phyloP scores from a whole-genome alignment of 805 yeast genomes.

The Saccharomyces cerevisiae region DNA sequence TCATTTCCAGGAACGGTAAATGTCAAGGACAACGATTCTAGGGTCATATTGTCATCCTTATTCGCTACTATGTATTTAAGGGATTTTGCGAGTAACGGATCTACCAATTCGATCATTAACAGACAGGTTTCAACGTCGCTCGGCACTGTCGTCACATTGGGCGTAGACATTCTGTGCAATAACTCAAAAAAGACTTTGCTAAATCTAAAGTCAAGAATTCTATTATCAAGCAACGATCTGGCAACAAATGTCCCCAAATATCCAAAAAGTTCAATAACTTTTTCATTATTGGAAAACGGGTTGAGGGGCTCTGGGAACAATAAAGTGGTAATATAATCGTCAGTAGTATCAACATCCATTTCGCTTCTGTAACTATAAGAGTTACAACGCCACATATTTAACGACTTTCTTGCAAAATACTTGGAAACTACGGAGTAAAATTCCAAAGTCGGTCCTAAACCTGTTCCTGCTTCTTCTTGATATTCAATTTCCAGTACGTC shows the following conservation, averaged over 20 bases:
- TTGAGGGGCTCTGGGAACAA: conserved; percentile 67
- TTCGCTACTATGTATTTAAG: conserved; percentile 42
- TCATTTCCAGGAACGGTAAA: conserved; percentile 74
- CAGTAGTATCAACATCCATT: conserved; percentile 21
- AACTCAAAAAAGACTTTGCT: conserved; percentile 62
- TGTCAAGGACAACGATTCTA: conserved; percentile 46
- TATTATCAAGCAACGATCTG: conserved; percentile 76
- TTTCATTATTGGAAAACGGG: conserved; percentile 31
- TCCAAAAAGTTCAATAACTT: conserved; percentile 46
- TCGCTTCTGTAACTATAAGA: conserved; percentile 16
- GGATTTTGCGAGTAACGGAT: conserved; percentile 50
- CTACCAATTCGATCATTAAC: conserved; percentile 42
- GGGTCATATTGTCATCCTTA: conserved; percentile 23
- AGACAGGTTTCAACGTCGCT: conserved; percentile 19
- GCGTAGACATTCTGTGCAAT: conserved; percentile 30
- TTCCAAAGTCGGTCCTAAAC: conserved; percentile 92
- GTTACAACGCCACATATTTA: conserved; percentile 61
- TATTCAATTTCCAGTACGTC: conserved; percentile 81
- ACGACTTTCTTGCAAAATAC: conserved; percentile 52
- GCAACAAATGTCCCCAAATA: conserved; percentile 79
- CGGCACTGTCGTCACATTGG: conserved; percentile 6
- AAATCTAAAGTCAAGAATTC: conserved; percentile 77
- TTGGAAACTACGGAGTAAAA: conserved; percentile 77
- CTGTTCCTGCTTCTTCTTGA: conserved; percentile 89
- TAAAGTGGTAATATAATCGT: conserved; percentile 40